These are phyloP conservation scores for Echinochloa phyllopogon DNA, from an alignment of 176 grass and related monocot species.

Conservation along the genomic window DNA sequence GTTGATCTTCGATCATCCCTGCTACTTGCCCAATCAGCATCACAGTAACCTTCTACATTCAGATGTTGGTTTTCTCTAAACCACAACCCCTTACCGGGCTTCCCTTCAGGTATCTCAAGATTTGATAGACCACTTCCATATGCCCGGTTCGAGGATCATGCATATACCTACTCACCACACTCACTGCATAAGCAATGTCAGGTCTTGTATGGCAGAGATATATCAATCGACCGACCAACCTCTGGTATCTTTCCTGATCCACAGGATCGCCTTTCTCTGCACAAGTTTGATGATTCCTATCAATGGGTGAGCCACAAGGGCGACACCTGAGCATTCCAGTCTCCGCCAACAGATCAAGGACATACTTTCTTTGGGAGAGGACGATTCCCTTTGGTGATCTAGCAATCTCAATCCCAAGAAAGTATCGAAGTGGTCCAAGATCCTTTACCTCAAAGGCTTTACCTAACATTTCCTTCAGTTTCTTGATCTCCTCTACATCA, in stretches of 20 bases:
- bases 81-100: background rate
- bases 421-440: background rate
- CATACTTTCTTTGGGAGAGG: background rate
- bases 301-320: background rate
- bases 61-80: background rate
- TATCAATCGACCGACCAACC: background rate
- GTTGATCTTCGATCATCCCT: background rate
- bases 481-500: background rate
- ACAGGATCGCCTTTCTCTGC: background rate
- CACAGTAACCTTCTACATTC: background rate
- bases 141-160: background rate
- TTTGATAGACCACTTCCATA: background rate
- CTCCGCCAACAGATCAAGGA: background rate
- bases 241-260: background rate
- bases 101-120: background rate
- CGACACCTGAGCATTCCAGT: background rate
- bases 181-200: background rate
- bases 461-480: background rate
- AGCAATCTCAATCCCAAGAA: background rate
- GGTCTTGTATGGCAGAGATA: background rate
- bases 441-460: background rate
- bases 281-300: background rate
- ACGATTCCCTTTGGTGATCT: background rate
- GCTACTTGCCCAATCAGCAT: background rate
- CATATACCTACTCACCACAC: background rate